These are phyloP conservation scores for Bimuria novae-zelandiae DNA, from an alignment of 2,329 filamentous ascomycete genomes.

Conservation along the genomic window DNA sequence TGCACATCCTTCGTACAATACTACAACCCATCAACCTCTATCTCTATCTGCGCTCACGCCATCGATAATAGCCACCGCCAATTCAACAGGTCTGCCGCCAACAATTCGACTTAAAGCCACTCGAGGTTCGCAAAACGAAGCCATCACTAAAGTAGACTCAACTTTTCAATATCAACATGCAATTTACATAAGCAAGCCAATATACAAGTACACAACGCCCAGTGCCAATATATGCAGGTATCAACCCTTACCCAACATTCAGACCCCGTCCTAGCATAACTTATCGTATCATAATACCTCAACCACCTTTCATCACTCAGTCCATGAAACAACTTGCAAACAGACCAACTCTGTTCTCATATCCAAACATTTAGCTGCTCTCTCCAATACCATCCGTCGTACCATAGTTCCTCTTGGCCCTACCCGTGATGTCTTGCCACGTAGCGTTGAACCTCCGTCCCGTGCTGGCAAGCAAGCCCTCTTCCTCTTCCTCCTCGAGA, in stretches of 20 bases:
- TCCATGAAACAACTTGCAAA: neutral
- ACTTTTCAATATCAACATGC: neutral
- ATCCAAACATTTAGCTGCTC: slow-evolving; percentile 8
- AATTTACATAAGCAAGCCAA: too few relatives aligned
- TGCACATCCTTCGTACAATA: too few relatives aligned
- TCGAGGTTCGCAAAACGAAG: too few relatives aligned
- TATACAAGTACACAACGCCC: too few relatives aligned
- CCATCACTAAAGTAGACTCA: too few relatives aligned
- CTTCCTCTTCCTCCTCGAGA: slow-evolving; percentile 89
- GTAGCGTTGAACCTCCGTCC: slow-evolving; percentile 80
- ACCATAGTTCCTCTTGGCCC: slow-evolving; percentile 46
- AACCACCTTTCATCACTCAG: neutral
- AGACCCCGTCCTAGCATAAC: neutral
- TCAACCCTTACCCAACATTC: neutral
- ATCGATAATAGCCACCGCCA: too few relatives aligned
- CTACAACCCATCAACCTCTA: too few relatives aligned
- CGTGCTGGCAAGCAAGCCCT: slow-evolving; percentile 84
- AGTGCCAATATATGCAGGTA: slow-evolving; percentile 5
- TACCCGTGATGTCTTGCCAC: slow-evolving; percentile 83
- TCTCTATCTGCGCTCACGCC: too few relatives aligned
- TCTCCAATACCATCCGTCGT: slow-evolving; percentile 32
- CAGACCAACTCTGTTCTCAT: neutral
- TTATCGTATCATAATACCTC: neutral
- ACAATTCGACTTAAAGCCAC: too few relatives aligned
- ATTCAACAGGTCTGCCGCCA: too few relatives aligned